Conservation (phyloP, 179 eudicot genomes). For the Silene vulgaris region DNA sequence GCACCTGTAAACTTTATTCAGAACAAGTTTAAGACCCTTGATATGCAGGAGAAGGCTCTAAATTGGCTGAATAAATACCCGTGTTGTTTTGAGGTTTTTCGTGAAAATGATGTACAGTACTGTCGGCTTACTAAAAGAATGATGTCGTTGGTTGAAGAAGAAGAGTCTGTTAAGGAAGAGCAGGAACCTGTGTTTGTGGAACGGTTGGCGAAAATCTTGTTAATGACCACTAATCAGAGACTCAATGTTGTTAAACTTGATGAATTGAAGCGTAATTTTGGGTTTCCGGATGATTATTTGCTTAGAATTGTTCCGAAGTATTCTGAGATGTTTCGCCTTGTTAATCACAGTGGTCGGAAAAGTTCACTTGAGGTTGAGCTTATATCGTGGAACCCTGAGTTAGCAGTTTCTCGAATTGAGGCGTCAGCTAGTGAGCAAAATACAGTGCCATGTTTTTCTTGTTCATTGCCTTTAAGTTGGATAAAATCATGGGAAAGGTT, state of each 20-base stretch:
- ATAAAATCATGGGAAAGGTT: conserved; percentile 79
- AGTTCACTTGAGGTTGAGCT: conserved; percentile 88
- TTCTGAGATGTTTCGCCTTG: conserved; percentile 68
- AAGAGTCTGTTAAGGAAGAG: conserved; percentile 54
- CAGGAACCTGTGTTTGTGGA: conserved; percentile 60
- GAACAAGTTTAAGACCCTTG: conserved; percentile 83
- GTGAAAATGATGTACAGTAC: conserved; percentile 43
- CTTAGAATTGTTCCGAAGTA: conserved; percentile 71
- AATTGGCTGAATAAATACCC: conserved; percentile 95
- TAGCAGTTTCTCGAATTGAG: conserved; percentile 69
- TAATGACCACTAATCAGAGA: conserved; percentile 68
- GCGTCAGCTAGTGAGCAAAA: conserved; percentile 35
- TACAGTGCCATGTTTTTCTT: conserved; percentile 54
- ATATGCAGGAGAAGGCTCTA: conserved; percentile 83
- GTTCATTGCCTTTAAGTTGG: conserved; percentile 74
- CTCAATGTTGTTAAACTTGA: conserved; percentile 62
- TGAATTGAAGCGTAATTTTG: conserved; percentile 70
- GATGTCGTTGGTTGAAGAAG: conserved; percentile 76
- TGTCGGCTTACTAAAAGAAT: conserved; percentile 70
- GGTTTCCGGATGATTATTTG: conserved; percentile 90
- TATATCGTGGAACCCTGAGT: conserved; percentile 55
- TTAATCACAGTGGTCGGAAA: conserved; percentile 69
- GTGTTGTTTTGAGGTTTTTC: conserved; percentile 77
- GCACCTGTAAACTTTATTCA: conserved; percentile 59
- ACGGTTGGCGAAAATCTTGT: conserved; percentile 70